A percentile compares a stretch with the other conserved stretches of the same genome.
Conservation (phyloP, 2,329 filamentous ascomycete genomes). For the Dactylellina cionopaga region DNA sequence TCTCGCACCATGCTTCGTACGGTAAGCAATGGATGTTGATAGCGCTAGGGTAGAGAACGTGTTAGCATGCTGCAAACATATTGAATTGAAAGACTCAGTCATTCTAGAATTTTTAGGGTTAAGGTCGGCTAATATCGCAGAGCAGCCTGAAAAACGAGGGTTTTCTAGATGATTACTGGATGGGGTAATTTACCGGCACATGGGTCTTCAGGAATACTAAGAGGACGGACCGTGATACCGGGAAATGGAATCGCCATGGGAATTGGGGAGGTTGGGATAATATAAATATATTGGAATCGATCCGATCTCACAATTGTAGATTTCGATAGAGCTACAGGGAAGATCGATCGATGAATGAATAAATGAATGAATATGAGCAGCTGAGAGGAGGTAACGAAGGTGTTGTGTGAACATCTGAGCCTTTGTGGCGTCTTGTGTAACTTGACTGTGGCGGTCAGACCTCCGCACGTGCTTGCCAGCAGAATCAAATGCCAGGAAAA, state of each 20-base stretch:
- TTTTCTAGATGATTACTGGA: slow-evolving; percentile 52
- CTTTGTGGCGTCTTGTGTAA: not conserved
- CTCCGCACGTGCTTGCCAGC: no score
- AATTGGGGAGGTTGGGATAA: slow-evolving; percentile 37
- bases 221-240: slow-evolving; percentile 49
- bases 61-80: slow-evolving; percentile 28
- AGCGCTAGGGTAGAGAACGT: slow-evolving; percentile 2
- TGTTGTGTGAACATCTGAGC: not conserved
- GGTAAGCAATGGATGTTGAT: not conserved
- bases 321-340: no score
- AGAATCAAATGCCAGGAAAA: no score
- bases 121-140: slow-evolving; percentile 46
- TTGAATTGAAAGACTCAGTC: not conserved
- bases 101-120: slow-evolving; percentile 19
- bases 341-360: not conserved
- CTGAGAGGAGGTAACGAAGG: not conserved
- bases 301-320: no score
- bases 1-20: slow-evolving; percentile 26
- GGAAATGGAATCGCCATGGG: not conserved
- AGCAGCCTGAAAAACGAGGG: slow-evolving; percentile 51
- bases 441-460: slow-evolving; percentile 15
- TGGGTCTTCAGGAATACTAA: slow-evolving; percentile 16
- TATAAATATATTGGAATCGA: slow-evolving; percentile 3
- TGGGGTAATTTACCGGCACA: slow-evolving; percentile 46
- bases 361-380: no score